phyloP scores from a whole-genome alignment of 495 filamentous ascomycete genomes.

The Lophiostoma macrostomum region DNA sequence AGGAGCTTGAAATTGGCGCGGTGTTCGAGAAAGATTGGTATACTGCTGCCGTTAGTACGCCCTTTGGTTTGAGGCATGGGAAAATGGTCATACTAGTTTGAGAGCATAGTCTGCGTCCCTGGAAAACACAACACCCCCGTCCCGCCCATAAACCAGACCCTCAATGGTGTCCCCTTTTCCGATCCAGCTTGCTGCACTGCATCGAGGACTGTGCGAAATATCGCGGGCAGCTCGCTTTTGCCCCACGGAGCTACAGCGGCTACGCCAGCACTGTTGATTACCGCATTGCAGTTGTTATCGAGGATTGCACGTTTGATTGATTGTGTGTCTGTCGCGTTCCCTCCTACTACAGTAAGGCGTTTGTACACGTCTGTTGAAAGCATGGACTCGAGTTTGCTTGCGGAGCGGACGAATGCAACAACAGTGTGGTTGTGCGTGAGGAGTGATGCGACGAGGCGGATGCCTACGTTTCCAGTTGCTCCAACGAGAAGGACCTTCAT shows the following conservation, averaged over 20 bases:
- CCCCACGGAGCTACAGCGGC: constrained; percentile 23
- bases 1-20: constrained; percentile 25
- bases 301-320: constrained; percentile 40
- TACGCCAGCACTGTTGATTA: constrained; percentile 44
- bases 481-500: constrained; percentile 46
- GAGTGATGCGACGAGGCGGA: constrained; percentile 43
- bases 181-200: constrained; percentile 12
- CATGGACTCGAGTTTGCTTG: constrained; percentile 39
- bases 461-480: constrained; percentile 46
- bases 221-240: constrained; percentile 25
- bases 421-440: constrained; percentile 43
- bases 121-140: constrained; percentile 23
- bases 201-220: constrained; percentile 25
- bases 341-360: constrained; percentile 37
- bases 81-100: constrained; percentile 26
- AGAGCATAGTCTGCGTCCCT: constrained; percentile 25
- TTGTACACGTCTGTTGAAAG: constrained; percentile 25
- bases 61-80: constrained; percentile 1
- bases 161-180: constrained; percentile 21
- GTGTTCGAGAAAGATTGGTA: constrained; percentile 29
- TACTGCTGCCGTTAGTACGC: constrained; percentile 18
- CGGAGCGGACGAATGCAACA: constrained; percentile 43
- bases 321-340: constrained; percentile 42
- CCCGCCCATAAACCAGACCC: constrained; percentile 30
- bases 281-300: constrained; percentile 41